Conservation (phyloP, 768 basidiomycete genomes). For the Agaricus blazei region DNA sequence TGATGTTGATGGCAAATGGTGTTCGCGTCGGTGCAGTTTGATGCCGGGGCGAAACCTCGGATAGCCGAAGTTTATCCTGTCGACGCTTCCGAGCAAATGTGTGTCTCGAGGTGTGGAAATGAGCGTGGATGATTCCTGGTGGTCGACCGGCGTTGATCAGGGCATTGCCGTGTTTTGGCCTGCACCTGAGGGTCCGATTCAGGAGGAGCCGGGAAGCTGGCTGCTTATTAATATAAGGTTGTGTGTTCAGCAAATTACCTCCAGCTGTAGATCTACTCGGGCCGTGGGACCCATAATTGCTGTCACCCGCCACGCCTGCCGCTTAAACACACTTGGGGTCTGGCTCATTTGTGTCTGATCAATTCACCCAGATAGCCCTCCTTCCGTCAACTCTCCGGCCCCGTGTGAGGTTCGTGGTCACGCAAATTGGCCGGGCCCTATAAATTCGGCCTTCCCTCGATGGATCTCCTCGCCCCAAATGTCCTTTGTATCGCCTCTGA, state of each 20-base stretch:
- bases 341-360: neutral
- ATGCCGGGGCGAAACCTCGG: conserved; percentile 23
- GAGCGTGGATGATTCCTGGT: conserved; percentile 5
- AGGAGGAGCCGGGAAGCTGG: no score
- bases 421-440: conserved; percentile 21
- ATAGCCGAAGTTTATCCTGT: conserved; percentile 25
- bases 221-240: no score
- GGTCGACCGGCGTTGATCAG: no score
- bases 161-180: no score
- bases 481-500: conserved; percentile 4
- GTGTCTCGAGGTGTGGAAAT: neutral
- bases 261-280: conserved; percentile 4
- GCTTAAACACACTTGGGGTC: conserved; percentile 9
- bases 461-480: conserved; percentile 4
- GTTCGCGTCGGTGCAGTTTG: neutral
- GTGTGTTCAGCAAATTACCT: no score
- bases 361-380: conserved; percentile 2
- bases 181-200: neutral
- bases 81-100: no score
- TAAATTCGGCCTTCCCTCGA: conserved; percentile 12
- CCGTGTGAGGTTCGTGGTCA: conserved; percentile 19
- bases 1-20: no score
- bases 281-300: conserved; percentile 13
- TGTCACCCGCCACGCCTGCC: conserved; percentile 9
- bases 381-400: conserved; percentile 38